Evolutionary conservation across 2,329 filamentous ascomycete genomes (phyloP), one percentile per base, ranked within the genome.

Genomic region (Ascochyta fabae): DNA sequence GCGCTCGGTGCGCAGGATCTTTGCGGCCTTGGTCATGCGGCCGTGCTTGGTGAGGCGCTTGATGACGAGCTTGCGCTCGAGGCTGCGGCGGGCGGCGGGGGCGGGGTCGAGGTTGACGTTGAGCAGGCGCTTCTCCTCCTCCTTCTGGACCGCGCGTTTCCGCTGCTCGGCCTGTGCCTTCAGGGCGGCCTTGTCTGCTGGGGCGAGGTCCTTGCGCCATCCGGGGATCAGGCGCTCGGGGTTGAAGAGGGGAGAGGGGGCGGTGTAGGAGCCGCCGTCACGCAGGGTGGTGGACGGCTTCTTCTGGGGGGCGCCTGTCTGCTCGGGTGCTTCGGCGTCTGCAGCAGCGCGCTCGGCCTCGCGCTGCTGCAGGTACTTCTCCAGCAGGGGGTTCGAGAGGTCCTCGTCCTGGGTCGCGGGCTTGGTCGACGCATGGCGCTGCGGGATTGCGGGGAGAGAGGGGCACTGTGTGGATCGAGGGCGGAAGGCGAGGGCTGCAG

Each of bases 11-110:
- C 88, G 86, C 70, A 86, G 84, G 57, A 97, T 84, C 50, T 84
- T 81, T 66, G 92, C 85, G 46, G 83, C 80, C 60, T 85, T 85
- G 16, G 86, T 83, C 47, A 93, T 75, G 39, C 90, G 83, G 8
- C 89, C 88, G 43, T 88, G 81, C 58, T 84, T 84, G 48, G 83
- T 84, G 44, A 97, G 83, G 74, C 89, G 85, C 64, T 89, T 86
- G 51, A 94, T 89, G 36, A 96, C 85, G 83, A 93, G 92, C 76
- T 89, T 92, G 68, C 91, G 84, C 79, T 96, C 87, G 86, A 90
- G 96, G 54, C 88, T 84, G 49, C 87, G 80, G 54, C 92, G 86
- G 53, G 83, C 83, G 40, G 82, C 78, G 15, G 93, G 92, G 64
- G 89, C 85, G 5, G 95, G 95, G 74, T 96, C 89, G 42, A 91